Evolutionary conservation across 306 rosid genomes (phyloP).

Genomic region (Pyrus communis): DNA sequence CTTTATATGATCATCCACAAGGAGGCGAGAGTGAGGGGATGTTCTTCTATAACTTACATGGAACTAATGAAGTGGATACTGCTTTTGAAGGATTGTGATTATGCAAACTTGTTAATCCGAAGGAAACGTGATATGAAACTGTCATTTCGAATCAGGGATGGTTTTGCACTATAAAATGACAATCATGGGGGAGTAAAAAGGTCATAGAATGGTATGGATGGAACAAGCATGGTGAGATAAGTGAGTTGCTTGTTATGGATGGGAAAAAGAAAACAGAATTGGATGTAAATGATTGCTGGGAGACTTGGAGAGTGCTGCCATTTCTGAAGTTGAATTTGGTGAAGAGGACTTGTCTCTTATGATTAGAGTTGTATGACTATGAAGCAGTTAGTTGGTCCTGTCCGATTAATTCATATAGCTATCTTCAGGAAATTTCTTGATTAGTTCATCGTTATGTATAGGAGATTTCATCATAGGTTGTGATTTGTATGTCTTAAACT

Average conservation of each 20-base stretch:
- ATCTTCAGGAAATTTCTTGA: background rate
- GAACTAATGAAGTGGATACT: background rate
- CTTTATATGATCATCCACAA: background rate
- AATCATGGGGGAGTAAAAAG: background rate
- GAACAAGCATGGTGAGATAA: background rate
- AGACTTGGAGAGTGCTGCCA: background rate
- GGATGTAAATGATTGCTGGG: background rate
- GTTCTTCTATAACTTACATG: background rate
- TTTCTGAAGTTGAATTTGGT: background rate
- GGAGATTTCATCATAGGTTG: background rate
- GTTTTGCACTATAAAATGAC: background rate
- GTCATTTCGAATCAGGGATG: background rate
- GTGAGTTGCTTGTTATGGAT: background rate
- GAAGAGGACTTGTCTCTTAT: background rate
- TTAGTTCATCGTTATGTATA: background rate
- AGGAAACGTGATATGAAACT: background rate
- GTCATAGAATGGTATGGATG: background rate
- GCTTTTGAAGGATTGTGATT: background rate
- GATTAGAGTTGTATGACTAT: background rate
- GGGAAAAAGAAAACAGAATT: background rate
- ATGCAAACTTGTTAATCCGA: background rate
- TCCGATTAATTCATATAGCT: background rate
- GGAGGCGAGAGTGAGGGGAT: background rate
- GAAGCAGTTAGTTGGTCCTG: background rate
- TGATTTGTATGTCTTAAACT: background rate